phyloP scores from a whole-genome alignment of 768 basidiomycete species.

The Kwoniella sp. region DNA sequence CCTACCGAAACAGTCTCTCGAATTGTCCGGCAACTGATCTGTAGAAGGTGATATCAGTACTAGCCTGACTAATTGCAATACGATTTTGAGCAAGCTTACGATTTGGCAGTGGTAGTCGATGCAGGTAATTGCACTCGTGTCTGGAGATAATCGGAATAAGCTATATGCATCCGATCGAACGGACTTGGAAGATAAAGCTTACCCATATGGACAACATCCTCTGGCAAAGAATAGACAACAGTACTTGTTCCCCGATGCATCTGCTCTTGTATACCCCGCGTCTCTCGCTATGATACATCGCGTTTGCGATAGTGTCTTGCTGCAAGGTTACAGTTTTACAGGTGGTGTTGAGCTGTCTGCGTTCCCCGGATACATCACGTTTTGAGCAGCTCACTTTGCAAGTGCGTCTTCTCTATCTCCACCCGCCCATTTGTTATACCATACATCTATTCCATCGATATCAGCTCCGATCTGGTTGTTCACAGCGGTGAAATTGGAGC shows the following conservation, averaged over 20 bases:
- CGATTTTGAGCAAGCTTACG: no score
- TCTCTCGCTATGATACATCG: conserved; percentile 86
- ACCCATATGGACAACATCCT: conserved; percentile 95
- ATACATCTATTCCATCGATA: conserved; percentile 65
- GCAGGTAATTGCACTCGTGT: conserved; percentile 88
- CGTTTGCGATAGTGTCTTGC: conserved; percentile 91
- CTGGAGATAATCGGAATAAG: conserved; percentile 32
- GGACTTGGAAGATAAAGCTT: conserved; percentile 18
- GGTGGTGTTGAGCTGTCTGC: no score
- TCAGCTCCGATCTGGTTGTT: conserved; percentile 18
- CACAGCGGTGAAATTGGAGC: not conserved
- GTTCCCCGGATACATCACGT: no score
- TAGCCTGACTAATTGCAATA: no score
- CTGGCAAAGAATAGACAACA: conserved; percentile 92
- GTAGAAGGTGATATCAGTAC: no score
- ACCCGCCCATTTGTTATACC: conserved; percentile 99
- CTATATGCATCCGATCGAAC: not conserved
- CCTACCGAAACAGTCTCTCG: conserved; percentile 94
- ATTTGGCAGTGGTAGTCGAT: conserved; percentile 74
- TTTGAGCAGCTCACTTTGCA: conserved; percentile 84
- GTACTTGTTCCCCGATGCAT: conserved; percentile 89
- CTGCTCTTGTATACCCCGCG: conserved; percentile 89
- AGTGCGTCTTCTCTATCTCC: conserved; percentile 96
- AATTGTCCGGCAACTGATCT: conserved; percentile 74
- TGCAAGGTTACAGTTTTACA: conserved; percentile 54